Percentiles rank a stretch among this genome's conserved stretches.
phyloP scores from a whole-genome alignment of 2,329 filamentous ascomycete species.

The Blumeriella jaapii region DNA sequence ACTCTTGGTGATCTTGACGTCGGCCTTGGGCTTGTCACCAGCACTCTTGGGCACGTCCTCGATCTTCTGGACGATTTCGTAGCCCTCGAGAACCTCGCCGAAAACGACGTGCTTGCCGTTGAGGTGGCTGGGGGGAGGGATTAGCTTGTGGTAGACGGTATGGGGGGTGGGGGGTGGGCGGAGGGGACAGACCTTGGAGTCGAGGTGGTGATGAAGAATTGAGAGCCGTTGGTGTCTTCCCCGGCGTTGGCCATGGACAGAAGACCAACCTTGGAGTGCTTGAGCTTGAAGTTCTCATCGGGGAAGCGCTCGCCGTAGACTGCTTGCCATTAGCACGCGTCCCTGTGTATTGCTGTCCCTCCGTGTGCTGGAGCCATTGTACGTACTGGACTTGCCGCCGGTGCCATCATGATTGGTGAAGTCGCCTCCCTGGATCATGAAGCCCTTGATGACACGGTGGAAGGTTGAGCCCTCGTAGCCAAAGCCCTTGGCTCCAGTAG shows the following conservation, averaged over 20 bases:
- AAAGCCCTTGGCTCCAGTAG: slow-evolving; percentile 77
- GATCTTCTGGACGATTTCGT: slow-evolving; percentile 69
- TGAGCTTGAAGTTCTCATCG: slow-evolving; percentile 93
- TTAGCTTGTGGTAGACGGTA: slow-evolving; percentile 11
- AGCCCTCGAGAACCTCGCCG: slow-evolving; percentile 78
- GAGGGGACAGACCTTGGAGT: slow-evolving; percentile 50
- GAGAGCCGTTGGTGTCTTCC: slow-evolving; percentile 76
- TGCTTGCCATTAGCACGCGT: slow-evolving; percentile 29
- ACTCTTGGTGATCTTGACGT: slow-evolving; percentile 70
- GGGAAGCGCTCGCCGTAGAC: slow-evolving; percentile 76
- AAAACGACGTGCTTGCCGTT: slow-evolving; percentile 80
- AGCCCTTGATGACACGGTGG: slow-evolving; percentile 83
- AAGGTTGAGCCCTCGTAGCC: slow-evolving; percentile 73
- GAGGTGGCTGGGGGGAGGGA: slow-evolving; percentile 50
- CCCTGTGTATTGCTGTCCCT: no score
- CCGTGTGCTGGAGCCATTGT: no score
- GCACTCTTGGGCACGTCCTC: slow-evolving; percentile 55
- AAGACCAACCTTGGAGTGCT: slow-evolving; percentile 76
- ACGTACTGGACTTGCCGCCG: slow-evolving; percentile 72
- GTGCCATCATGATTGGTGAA: slow-evolving; percentile 76
- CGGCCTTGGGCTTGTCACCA: slow-evolving; percentile 56
- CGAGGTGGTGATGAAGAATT: slow-evolving; percentile 86
- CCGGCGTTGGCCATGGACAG: slow-evolving; percentile 81
- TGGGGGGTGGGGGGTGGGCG: background rate
- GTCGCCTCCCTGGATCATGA: slow-evolving; percentile 89